Evolutionary conservation across 768 basidiomycete genomes (phyloP).

Genomic region (Sporobolomyces phaffii): DNA sequence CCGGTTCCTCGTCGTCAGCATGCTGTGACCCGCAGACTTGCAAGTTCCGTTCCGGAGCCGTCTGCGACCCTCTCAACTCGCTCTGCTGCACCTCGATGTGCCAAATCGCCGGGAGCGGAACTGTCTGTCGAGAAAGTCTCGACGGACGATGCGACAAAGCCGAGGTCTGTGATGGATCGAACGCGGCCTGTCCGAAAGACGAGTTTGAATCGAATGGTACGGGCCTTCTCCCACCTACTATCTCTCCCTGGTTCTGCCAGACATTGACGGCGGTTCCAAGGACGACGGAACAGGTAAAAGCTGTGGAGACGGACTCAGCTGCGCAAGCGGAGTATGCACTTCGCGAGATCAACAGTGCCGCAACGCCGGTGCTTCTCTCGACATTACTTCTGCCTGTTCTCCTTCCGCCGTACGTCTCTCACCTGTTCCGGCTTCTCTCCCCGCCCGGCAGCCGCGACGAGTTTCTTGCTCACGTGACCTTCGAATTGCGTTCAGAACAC

Average conservation of each 20-base stretch:
- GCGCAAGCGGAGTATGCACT: constrained; percentile 74
- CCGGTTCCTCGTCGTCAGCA: constrained; percentile 54
- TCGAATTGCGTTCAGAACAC: constrained; percentile 37
- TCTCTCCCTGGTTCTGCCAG: too few species aligned
- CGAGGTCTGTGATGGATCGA: constrained; percentile 11
- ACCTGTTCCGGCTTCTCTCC: not conserved
- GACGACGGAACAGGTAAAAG: constrained; percentile 61
- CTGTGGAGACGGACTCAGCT: constrained; percentile 65
- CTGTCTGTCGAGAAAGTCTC: constrained; percentile 63
- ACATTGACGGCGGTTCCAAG: too few species aligned
- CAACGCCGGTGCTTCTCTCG: constrained; percentile 64
- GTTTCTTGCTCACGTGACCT: too few species aligned
- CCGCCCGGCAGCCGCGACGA: not conserved
- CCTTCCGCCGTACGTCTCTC: constrained; percentile 40
- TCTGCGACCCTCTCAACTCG: constrained; percentile 71
- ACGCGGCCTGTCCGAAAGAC: constrained; percentile 26
- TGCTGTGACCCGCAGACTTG: constrained; percentile 73
- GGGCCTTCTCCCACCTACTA: not conserved
- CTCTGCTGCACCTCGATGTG: constrained; percentile 69
- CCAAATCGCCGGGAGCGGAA: constrained; percentile 53
- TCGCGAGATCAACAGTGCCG: constrained; percentile 68
- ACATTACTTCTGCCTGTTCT: constrained; percentile 62
- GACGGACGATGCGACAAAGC: constrained; percentile 63
- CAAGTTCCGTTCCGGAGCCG: constrained; percentile 56
- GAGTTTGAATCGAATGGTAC: constrained; percentile 34